A percentile compares a stretch with the other conserved stretches of the same genome.
Conservation (phyloP, 257 asterid genomes). For the Solanum verrucosum region DNA sequence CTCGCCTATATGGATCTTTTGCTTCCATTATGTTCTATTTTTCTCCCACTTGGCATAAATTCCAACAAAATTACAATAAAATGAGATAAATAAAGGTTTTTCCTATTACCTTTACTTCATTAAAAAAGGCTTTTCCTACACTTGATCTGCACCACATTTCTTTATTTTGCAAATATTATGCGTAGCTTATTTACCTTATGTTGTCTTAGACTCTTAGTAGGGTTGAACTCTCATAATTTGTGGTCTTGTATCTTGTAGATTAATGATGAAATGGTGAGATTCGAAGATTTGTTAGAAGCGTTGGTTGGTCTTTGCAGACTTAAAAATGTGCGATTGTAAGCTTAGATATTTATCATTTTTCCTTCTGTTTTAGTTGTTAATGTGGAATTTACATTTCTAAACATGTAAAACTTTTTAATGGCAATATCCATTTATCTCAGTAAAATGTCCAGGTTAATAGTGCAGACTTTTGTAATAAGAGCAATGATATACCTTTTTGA, state of each 20-base stretch:
- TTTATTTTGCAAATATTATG: not conserved
- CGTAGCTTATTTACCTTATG: not conserved
- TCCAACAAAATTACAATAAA: not conserved
- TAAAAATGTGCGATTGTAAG: constrained; percentile 47
- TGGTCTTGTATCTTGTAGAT: constrained; percentile 40
- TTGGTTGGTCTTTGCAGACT: constrained; percentile 63
- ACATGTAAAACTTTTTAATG: not conserved
- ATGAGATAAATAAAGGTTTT: not conserved
- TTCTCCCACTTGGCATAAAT: not conserved
- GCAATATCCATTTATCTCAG: not conserved
- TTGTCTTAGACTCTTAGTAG: not conserved
- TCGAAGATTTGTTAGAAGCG: constrained; percentile 62
- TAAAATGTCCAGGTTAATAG: not conserved
- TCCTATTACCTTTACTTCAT: not conserved
- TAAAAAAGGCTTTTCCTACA: not conserved
- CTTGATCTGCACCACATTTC: not conserved
- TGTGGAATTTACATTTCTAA: not conserved
- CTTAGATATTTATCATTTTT: not conserved
- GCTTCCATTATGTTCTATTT: not conserved
- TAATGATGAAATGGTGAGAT: constrained; percentile 36
- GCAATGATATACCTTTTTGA: not conserved
- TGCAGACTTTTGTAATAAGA: not conserved
- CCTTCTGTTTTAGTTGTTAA: not conserved
- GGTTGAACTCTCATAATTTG: not conserved
- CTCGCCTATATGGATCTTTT: not conserved